Conservation (phyloP, 768 basidiomycete genomes). For the Zangia roseola region DNA sequence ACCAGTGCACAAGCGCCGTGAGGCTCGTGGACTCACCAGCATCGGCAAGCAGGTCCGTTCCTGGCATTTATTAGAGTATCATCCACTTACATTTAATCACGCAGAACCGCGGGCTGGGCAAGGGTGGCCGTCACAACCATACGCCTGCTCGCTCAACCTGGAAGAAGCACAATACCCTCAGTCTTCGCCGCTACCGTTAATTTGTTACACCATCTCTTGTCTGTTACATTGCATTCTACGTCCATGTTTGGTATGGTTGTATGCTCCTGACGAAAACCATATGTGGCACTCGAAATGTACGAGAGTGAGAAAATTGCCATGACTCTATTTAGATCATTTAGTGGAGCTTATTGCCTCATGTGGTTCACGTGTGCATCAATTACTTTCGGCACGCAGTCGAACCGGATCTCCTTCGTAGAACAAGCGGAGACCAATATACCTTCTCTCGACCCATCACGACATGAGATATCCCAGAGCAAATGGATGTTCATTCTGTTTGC, state of each 20-base stretch:
- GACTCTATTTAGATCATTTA: neutral
- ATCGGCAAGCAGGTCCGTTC: conserved; percentile 85
- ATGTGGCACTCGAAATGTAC: neutral
- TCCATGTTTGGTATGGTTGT: conserved; percentile 31
- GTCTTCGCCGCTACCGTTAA: conserved; percentile 84
- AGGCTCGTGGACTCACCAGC: conserved; percentile 95
- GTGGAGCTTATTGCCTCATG: conserved; percentile 18
- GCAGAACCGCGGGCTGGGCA: conserved; percentile 95
- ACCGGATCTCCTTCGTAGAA: conserved; percentile 3
- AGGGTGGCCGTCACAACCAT: conserved; percentile 94
- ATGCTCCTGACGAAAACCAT: conserved; percentile 18
- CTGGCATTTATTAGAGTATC: neutral
- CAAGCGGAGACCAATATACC: neutral
- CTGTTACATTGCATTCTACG: conserved; percentile 16
- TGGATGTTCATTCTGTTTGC: conserved; percentile 5
- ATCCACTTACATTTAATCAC: conserved; percentile 1
- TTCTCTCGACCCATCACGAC: conserved; percentile 5
- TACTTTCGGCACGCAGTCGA: conserved; percentile 17
- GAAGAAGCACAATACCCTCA: conserved; percentile 98
- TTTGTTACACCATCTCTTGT: conserved; percentile 2
- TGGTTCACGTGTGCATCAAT: conserved; percentile 16
- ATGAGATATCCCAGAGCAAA: conserved; percentile 15
- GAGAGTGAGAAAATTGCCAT: conserved; percentile 5
- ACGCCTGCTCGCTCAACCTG: conserved; percentile 87
- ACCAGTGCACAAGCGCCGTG: conserved; percentile 98